Conservation (phyloP, 352 stramenopile genomes). For the Elongisporangium senticosum region DNA sequence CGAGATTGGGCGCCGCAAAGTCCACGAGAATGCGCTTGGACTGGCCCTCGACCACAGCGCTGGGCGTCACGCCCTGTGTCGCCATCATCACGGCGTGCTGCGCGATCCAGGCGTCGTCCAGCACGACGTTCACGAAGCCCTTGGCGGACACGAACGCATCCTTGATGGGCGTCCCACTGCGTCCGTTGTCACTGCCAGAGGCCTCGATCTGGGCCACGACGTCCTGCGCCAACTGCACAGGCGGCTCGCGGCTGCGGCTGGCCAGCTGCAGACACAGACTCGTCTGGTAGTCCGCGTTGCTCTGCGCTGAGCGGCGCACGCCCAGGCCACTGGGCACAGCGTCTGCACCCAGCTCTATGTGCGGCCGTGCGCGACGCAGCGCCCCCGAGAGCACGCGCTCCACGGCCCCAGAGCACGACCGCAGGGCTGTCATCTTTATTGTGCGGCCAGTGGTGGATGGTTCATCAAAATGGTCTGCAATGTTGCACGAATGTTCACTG, state of each 20-base stretch:
- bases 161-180: conserved; percentile 13
- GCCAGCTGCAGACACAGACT: conserved; percentile 55
- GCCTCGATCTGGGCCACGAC: conserved; percentile 18
- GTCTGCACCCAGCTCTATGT: conserved; percentile 14
- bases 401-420: conserved; percentile 50
- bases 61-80: conserved; percentile 34
- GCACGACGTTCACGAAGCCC: conserved; percentile 77
- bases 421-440: conserved; percentile 14
- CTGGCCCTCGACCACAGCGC: conserved; percentile 8
- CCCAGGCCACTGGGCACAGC: conserved; percentile 38
- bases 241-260: conserved; percentile 30
- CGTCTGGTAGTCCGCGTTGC: conserved; percentile 71
- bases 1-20: conserved; percentile 79
- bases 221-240: conserved; percentile 34
- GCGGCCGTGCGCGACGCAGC: conserved; percentile 28
- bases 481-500: conserved; percentile 15
- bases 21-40: conserved; percentile 61
- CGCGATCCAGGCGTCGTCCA: conserved; percentile 68
- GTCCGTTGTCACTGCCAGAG: neutral
- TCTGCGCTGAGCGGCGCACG: conserved; percentile 61
- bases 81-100: conserved; percentile 54
- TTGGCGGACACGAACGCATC: conserved; percentile 53
- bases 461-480: conserved; percentile 1
- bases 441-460: neutral
- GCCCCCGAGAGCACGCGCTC: conserved; percentile 37